These are phyloP conservation scores for Phytophthora sp. DNA, from an alignment of 352 stramenopile species.

Conservation along the genomic window DNA sequence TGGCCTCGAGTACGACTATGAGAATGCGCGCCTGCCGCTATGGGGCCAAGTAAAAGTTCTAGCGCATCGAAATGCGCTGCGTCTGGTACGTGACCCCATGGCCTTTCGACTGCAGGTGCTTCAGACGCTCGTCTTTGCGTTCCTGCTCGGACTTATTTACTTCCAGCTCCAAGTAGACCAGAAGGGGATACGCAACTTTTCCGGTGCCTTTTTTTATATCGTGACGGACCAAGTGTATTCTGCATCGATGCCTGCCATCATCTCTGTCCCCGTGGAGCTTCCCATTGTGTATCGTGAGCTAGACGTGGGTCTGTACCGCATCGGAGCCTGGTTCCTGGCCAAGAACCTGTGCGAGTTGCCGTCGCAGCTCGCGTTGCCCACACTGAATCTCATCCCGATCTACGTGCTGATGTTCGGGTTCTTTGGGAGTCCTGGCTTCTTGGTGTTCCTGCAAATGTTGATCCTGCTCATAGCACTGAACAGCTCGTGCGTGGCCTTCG, in stretches of 20 bases:
- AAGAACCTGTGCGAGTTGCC: constrained; percentile 52
- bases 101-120: constrained; percentile 34
- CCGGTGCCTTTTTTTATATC: constrained; percentile 54
- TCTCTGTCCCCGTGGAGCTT: constrained; percentile 47
- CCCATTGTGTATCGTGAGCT: constrained; percentile 50
- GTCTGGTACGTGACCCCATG: constrained; percentile 40
- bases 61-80: constrained; percentile 41
- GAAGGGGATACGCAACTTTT: constrained; percentile 48
- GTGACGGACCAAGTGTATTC: constrained; percentile 50
- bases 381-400: constrained; percentile 37
- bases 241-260: constrained; percentile 41
- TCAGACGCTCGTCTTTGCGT: constrained; percentile 43
- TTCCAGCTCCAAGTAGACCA: constrained; percentile 48
- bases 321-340: constrained; percentile 46
- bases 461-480: constrained; percentile 38
- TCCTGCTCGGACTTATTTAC: constrained; percentile 53
- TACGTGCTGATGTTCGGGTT: constrained; percentile 45
- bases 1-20: constrained; percentile 9
- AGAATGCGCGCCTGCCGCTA: constrained; percentile 19
- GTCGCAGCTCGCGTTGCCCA: constrained; percentile 41
- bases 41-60: constrained; percentile 45
- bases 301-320: constrained; percentile 42
- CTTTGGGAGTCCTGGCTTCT: constrained; percentile 21
- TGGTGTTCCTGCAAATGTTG: constrained; percentile 40
- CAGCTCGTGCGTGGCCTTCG: constrained; percentile 46